Conservation (phyloP, 805 yeast genomes). For the Candida easanensis region DNA sequence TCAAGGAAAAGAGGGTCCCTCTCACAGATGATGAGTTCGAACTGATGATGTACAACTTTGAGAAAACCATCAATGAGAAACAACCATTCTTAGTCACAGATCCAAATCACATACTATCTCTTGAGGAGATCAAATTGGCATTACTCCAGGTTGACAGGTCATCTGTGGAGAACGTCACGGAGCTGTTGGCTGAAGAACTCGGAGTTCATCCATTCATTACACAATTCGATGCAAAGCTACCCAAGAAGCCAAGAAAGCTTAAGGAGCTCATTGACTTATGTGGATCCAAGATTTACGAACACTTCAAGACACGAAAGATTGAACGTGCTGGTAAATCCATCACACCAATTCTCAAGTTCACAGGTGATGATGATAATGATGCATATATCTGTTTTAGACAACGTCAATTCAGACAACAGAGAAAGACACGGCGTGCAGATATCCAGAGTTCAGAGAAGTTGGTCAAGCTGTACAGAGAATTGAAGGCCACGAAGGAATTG, state of each 20-base stretch:
- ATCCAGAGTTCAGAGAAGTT: conserved; percentile 84
- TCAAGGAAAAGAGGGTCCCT: conserved; percentile 18
- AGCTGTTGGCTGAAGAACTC: conserved; percentile 53
- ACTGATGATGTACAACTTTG: conserved; percentile 67
- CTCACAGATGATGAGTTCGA: conserved; percentile 88
- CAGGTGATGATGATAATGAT: conserved; percentile 87
- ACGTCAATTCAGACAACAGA: conserved; percentile 90
- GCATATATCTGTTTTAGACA: conserved; percentile 95
- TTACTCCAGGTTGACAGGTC: conserved; percentile 42
- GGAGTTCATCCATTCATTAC: conserved; percentile 57
- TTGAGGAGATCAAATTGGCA: conserved; percentile 61
- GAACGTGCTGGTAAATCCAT: conserved; percentile 66
- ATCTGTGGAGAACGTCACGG: conserved; percentile 56
- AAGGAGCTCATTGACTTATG: conserved; percentile 48
- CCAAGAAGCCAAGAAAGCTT: conserved; percentile 42
- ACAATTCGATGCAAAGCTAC: conserved; percentile 43
- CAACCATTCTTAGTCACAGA: conserved; percentile 90
- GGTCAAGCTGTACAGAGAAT: conserved; percentile 67
- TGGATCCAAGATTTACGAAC: conserved; percentile 70
- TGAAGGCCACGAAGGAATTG: conserved; percentile 71
- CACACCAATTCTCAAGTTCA: conserved; percentile 71
- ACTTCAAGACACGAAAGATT: conserved; percentile 78
- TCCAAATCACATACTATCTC: conserved; percentile 69
- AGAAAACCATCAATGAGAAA: conserved; percentile 66
- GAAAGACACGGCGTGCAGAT: conserved; percentile 95